Percentiles rank a stretch among this genome's conserved stretches.
These are phyloP conservation scores for Vickermania spadyakhi DNA, from an alignment of 208 protist species.

Conservation along the genomic window DNA sequence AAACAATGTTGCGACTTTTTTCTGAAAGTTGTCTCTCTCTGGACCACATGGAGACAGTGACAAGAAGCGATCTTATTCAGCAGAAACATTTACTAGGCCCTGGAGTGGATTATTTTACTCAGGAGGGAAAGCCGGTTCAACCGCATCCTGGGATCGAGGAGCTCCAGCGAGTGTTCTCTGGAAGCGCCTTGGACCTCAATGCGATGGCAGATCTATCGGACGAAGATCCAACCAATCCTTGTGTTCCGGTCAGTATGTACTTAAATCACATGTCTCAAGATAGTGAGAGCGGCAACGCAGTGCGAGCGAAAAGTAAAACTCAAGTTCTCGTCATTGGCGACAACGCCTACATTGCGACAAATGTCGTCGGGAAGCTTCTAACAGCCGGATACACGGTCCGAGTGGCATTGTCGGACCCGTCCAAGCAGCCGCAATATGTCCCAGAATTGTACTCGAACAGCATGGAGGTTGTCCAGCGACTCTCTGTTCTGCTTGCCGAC, in stretches of 20 bases:
- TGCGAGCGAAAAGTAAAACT: conserved; percentile 69
- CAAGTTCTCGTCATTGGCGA: conserved; percentile 84
- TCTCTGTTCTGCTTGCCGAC: conserved; percentile 57
- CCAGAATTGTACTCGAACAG: conserved; percentile 61
- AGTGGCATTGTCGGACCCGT: conserved; percentile 38
- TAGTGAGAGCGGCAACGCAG: conserved; percentile 60
- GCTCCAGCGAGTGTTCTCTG: conserved; percentile 87
- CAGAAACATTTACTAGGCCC: conserved; percentile 77
- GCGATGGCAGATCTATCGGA: conserved; percentile 16
- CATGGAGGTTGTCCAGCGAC: conserved; percentile 41
- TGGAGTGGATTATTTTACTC: conserved; percentile 81
- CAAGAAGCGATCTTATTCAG: conserved; percentile 52
- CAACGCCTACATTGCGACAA: conserved; percentile 69
- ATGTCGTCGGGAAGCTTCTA: conserved; percentile 77
- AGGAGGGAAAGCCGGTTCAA: conserved; percentile 72
- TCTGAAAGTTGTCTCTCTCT: conserved; percentile 86
- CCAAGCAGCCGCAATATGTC: conserved; percentile 43
- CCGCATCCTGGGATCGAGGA: conserved; percentile 68
- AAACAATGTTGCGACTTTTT: conserved; percentile 79
- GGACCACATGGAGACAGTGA: conserved; percentile 82
- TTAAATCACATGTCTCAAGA: conserved; percentile 72
- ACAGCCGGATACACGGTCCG: conserved; percentile 85
- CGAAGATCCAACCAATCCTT: conserved; percentile 2
- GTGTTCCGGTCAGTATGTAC: conserved; percentile 58
- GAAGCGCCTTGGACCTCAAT: conserved; percentile 82